phyloP scores from a whole-genome alignment of 2,329 filamentous ascomycete genomes.

The Fusarium torreyae region DNA sequence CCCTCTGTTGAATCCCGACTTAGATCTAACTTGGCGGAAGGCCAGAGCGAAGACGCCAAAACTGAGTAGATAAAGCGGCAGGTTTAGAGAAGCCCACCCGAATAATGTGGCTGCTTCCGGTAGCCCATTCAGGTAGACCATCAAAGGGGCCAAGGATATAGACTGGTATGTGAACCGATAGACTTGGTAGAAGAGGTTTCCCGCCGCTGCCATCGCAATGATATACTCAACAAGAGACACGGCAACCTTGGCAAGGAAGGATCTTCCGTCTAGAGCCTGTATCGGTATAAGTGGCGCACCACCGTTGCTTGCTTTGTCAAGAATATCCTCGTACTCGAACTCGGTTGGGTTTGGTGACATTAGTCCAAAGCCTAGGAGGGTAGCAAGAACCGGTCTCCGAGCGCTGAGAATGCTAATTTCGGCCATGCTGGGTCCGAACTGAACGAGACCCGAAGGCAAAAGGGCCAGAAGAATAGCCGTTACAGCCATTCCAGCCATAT shows the following conservation, averaged over 20 bases:
- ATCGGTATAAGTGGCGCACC: not conserved
- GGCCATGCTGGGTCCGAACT: constrained; percentile 32
- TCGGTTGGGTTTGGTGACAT: constrained; percentile 33
- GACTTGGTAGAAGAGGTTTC: constrained; percentile 25
- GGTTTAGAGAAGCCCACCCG: constrained; percentile 27
- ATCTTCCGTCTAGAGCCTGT: not conserved
- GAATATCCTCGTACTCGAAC: constrained; percentile 20
- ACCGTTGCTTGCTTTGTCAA: constrained; percentile 14
- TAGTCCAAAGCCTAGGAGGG: constrained; percentile 22
- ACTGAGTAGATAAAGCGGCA: constrained; percentile 27
- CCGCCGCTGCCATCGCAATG: constrained; percentile 16
- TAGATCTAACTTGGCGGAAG: constrained; percentile 8
- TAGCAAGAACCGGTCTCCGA: constrained; percentile 25
- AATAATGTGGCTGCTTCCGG: constrained; percentile 32
- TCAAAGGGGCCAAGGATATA: constrained; percentile 22
- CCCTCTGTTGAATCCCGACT: not conserved
- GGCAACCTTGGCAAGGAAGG: constrained; percentile 16
- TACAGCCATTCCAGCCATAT: constrained; percentile 29
- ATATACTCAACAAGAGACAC: constrained; percentile 24
- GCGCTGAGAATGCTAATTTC: constrained; percentile 28
- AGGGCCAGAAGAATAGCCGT: constrained; percentile 29
- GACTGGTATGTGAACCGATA: constrained; percentile 26
- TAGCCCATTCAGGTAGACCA: constrained; percentile 12
- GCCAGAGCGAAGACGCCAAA: constrained; percentile 27
- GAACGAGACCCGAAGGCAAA: constrained; percentile 23